Evolutionary conservation across 225 moss, liverwort and hornwort genomes (phyloP).

Genomic region (Straminergon stramineum): DNA sequence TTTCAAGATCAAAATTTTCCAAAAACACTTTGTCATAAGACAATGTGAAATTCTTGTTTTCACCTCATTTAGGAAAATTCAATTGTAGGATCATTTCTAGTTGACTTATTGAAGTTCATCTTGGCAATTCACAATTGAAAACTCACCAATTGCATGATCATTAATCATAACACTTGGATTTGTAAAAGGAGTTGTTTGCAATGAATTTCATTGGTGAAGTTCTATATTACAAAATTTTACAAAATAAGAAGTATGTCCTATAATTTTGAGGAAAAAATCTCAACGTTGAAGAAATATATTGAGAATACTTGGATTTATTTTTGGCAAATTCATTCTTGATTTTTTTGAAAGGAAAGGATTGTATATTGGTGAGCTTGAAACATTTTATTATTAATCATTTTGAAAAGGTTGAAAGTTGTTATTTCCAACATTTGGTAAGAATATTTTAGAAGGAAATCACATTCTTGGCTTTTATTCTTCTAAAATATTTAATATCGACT

Average conservation of each 20-base stretch:
- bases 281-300: neutral
- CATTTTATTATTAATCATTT: neutral
- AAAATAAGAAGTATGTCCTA: neutral
- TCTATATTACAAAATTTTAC: neutral
- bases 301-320: neutral
- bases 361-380: rapidly evolving
- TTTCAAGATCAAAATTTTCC: neutral
- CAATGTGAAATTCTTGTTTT: neutral
- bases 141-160: neutral
- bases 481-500: neutral
- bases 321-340: neutral
- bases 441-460: neutral
- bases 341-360: neutral
- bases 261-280: neutral
- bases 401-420: neutral
- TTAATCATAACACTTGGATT: neutral
- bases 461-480: neutral
- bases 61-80: neutral
- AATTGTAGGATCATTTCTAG: neutral
- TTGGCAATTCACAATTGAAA: neutral
- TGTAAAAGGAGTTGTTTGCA: neutral
- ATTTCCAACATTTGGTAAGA: neutral
- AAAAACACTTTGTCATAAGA: neutral
- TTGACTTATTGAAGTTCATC: neutral
- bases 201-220: neutral